Evolutionary conservation across 23 red algal species (phyloP).

Genomic region (Gracilaria caudata): DNA sequence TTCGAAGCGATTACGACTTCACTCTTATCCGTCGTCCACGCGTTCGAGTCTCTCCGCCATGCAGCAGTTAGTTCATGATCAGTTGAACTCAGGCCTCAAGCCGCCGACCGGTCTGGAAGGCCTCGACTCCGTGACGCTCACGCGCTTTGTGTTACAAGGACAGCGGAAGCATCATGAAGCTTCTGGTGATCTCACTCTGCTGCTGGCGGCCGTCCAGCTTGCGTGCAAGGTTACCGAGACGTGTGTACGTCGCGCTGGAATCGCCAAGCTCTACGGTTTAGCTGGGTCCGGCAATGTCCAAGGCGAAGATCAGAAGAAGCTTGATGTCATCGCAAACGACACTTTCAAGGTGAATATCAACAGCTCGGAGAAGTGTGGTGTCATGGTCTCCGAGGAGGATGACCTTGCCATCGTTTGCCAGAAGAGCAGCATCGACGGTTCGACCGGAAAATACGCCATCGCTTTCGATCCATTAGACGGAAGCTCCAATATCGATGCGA

Average conservation of each 20-base stretch:
- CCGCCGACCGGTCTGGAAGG: slow-evolving; percentile 87
- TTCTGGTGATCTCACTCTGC: slow-evolving; percentile 84
- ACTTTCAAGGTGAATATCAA: slow-evolving; percentile 95
- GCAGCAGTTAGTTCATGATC: slow-evolving; percentile 13
- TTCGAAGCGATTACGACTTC: background rate
- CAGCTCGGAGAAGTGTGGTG: slow-evolving; percentile 79
- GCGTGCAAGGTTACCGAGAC: slow-evolving; percentile 97
- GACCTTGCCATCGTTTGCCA: slow-evolving; percentile 87
- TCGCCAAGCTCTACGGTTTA: slow-evolving; percentile 94
- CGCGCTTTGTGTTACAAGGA: slow-evolving; percentile 92
- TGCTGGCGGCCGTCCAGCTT: slow-evolving; percentile 91
- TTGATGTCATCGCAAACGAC: slow-evolving; percentile 99
- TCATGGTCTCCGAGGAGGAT: slow-evolving; percentile 98
- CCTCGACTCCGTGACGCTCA: slow-evolving; percentile 93
- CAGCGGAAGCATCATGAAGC: slow-evolving; percentile 87
- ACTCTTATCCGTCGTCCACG: background rate
- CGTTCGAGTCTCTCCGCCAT: background rate
- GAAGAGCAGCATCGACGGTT: slow-evolving; percentile 68
- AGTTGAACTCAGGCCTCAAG: slow-evolving; percentile 42
- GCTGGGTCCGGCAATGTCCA: slow-evolving; percentile 93
- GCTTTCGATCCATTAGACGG: slow-evolving; percentile 99
- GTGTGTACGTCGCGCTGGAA: slow-evolving; percentile 94
- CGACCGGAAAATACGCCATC: slow-evolving; percentile 88
- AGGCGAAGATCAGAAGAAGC: slow-evolving; percentile 99
- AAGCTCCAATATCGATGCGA: slow-evolving; percentile 96